Base-by-base conservation (phyloP, 768 basidiomycete genomes). In the Amanita rubescens region DNA sequence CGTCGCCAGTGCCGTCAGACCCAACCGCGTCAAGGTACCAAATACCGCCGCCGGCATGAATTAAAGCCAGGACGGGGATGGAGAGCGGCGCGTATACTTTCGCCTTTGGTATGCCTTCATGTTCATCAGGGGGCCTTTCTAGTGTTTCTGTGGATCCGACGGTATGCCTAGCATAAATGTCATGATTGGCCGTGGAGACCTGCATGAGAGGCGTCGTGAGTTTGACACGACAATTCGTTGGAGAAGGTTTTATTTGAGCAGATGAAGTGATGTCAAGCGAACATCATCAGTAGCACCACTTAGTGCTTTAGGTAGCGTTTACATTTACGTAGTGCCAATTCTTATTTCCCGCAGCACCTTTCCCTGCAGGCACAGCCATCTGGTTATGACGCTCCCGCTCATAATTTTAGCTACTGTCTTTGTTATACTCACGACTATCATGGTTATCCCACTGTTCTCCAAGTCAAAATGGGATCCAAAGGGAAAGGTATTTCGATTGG, bases 1-100 rank as follows among this genome's bases (percentile, higher is more conserved):
- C 0, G 76, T 80, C 17, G 77, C 77, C 42, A 98, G 70, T 6
- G 90, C 87, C 25, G 78, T 64, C 7, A 96, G 65, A 0, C 94
- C 94, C 5, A 97, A 70, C 33, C 94, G 75, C 10, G 86, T 82
- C 34, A 98, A 81, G 4, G 82, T 75, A n/a, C 94, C 94, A 43
- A 95, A 76, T 46, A 94, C 79, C n/a, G 90, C 84, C 3, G 83
- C 80, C 9, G 92, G 87, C 63, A 87, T 80, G 48, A n/a, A 94
- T 79, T 25, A 90, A 77, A 11, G 80, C 78, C 19, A 93, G 59
- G 42, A 90, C 77, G 42, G 82, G 79, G 34, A 79, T 66, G 5
- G 85, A 82, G 38, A 83, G 72, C 0, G 90, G 85, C 30, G 66
- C 64, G 41, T 72, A 74, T 14, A 66, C 56, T 59, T 71, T 69